Conservation (phyloP, 768 basidiomycete species). For the Scleroderma citrinum region DNA sequence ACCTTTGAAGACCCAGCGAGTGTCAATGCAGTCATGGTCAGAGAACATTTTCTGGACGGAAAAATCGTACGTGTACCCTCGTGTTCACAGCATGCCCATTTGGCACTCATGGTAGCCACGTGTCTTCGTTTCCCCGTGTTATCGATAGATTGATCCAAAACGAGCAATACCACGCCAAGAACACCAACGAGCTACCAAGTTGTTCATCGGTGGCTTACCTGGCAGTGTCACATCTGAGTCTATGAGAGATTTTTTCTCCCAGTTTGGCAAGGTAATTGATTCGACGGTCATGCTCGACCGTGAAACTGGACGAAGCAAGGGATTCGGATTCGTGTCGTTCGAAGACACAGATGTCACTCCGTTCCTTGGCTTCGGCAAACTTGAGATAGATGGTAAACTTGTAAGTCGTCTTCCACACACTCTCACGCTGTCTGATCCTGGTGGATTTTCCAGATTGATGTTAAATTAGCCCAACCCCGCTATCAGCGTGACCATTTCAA, state of each 20-base stretch:
- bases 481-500: slow-evolving; percentile 67
- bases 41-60: slow-evolving; percentile 92
- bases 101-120: slow-evolving; percentile 13
- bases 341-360: slow-evolving; percentile 87
- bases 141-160: slow-evolving; percentile 93
- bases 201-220: slow-evolving; percentile 94
- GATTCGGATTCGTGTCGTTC: slow-evolving; percentile 97
- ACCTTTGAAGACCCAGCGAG: slow-evolving; percentile 92
- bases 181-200: slow-evolving; percentile 86
- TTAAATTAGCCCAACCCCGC: slow-evolving; percentile 92
- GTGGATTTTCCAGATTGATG: slow-evolving; percentile 73
- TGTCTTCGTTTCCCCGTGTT: slow-evolving; percentile 5
- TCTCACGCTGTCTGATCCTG: not conserved
- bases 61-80: slow-evolving; percentile 74
- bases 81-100: slow-evolving; percentile 8
- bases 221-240: slow-evolving; percentile 90
- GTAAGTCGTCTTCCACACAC: slow-evolving; percentile 41
- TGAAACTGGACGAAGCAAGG: slow-evolving; percentile 91
- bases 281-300: slow-evolving; percentile 99
- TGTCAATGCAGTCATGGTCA: slow-evolving; percentile 93
- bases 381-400: slow-evolving; percentile 92
- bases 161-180: slow-evolving; percentile 96
- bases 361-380: slow-evolving; percentile 80
- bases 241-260: slow-evolving; percentile 88
- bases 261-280: slow-evolving; percentile 94